Conservation (phyloP, 2,329 filamentous ascomycete species). For the Aureobasidium sp. region DNA sequence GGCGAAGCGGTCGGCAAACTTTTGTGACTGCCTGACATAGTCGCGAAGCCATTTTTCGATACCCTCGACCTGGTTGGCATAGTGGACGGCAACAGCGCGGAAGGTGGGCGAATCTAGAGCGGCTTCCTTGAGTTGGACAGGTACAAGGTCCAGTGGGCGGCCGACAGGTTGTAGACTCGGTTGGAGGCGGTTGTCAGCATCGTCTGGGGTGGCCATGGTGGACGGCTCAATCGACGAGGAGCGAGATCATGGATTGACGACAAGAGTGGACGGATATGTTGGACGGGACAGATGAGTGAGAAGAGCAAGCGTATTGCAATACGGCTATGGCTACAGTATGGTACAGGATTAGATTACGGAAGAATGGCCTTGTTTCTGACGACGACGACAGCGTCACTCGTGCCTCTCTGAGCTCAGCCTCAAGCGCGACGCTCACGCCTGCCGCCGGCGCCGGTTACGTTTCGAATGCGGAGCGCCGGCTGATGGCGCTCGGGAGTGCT, state of each 20-base stretch:
- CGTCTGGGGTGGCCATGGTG: not conserved
- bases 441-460: not conserved
- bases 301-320: not conserved
- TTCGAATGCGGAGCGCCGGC: not conserved
- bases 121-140: slow-evolving; percentile 87
- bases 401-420: not conserved
- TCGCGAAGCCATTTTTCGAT: slow-evolving; percentile 87
- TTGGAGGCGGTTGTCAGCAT: slow-evolving; percentile 2
- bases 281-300: not conserved
- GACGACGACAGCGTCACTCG: not conserved
- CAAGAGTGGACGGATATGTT: not conserved
- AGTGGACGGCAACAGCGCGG: slow-evolving; percentile 76
- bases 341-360: not conserved
- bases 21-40: slow-evolving; percentile 55
- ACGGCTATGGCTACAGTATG: not conserved
- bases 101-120: slow-evolving; percentile 95
- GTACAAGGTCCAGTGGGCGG: slow-evolving; percentile 39
- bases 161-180: slow-evolving; percentile 31
- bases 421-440: not conserved
- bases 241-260: not conserved
- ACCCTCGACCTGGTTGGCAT: slow-evolving; percentile 81
- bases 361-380: not conserved
- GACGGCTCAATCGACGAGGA: not conserved
- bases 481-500: not conserved
- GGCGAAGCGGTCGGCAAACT: slow-evolving; percentile 56